A percentile compares a stretch with the other conserved stretches of the same genome.
phyloP scores from a whole-genome alignment of 176 grass and related monocot species.

The Oryza punctata region DNA sequence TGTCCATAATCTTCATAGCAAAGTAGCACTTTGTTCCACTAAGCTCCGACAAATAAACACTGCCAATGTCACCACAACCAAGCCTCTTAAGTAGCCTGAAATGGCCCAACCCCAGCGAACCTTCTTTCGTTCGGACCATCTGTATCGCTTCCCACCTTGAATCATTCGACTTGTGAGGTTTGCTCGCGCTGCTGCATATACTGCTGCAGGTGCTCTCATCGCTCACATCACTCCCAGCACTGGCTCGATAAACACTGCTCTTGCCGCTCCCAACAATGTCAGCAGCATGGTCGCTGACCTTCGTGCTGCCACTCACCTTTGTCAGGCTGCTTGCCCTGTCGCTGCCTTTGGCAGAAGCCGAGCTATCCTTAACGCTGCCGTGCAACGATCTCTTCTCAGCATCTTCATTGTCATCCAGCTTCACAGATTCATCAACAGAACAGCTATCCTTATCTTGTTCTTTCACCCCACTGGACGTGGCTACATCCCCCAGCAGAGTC shows the following conservation, averaged over 20 bases:
- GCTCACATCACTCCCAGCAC: slow-evolving; percentile 61
- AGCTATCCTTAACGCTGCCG: slow-evolving; percentile 44
- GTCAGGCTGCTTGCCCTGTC: slow-evolving; percentile 38
- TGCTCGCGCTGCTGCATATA: slow-evolving; percentile 63
- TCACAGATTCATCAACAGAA: slow-evolving; percentile 35
- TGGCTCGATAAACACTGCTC: slow-evolving; percentile 52
- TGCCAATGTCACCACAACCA: slow-evolving; percentile 80
- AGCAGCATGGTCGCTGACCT: slow-evolving; percentile 45
- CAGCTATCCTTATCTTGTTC: background rate
- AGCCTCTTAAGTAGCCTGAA: slow-evolving; percentile 75
- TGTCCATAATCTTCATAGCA: slow-evolving; percentile 85
- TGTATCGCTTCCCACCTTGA: slow-evolving; percentile 76
- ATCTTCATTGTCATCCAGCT: slow-evolving; percentile 25
- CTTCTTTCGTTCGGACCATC: slow-evolving; percentile 49
- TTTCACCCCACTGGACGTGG: slow-evolving; percentile 22
- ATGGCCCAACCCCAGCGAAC: slow-evolving; percentile 56
- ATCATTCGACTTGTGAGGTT: slow-evolving; percentile 80
- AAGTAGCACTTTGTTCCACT: slow-evolving; percentile 67
- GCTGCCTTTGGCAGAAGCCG: slow-evolving; percentile 43
- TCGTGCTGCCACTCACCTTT: slow-evolving; percentile 45
- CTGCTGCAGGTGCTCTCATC: slow-evolving; percentile 80
- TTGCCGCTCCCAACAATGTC: slow-evolving; percentile 49
- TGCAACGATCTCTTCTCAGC: slow-evolving; percentile 39
- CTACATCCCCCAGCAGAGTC: background rate
- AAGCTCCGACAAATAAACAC: slow-evolving; percentile 69